Evolutionary conservation across 129 eudicot genomes (phyloP).

Genomic region (Helianthus tuberosus): DNA sequence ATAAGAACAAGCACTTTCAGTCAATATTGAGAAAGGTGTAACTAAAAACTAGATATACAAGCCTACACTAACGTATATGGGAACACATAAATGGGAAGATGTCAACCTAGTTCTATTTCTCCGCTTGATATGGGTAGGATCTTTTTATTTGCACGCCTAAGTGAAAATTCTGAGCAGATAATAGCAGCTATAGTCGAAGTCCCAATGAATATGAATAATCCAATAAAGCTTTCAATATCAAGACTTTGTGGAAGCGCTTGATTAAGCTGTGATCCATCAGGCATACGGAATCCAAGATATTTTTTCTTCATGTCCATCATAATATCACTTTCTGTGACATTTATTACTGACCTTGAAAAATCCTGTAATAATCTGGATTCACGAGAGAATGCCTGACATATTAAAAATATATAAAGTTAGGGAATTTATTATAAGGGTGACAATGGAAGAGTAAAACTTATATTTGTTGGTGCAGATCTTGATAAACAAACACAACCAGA

Average conservation of each 20-base stretch:
- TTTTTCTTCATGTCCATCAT: background rate
- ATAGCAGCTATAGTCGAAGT: background rate
- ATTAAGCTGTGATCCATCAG: background rate
- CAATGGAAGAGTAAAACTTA: background rate
- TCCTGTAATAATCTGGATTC: background rate
- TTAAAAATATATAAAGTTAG: background rate
- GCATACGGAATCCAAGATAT: background rate
- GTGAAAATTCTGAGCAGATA: background rate
- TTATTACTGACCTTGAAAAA: background rate
- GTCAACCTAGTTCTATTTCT: no score
- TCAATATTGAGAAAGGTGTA: no score
- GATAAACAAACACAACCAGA: no score
- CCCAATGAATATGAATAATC: background rate
- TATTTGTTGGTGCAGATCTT: no score
- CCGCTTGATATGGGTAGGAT: background rate
- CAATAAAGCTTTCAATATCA: constrained; percentile 1
- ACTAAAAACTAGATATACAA: no score
- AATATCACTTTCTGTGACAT: background rate
- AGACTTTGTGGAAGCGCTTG: constrained; percentile 8
- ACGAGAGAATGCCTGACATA: background rate
- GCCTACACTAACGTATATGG: no score
- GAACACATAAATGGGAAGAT: no score
- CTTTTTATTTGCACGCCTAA: background rate
- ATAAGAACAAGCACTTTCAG: no score
- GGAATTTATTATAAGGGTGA: background rate